These are phyloP conservation scores for Diplocarpon mali DNA, from an alignment of 2,329 filamentous ascomycete genomes.

Conservation along the genomic window DNA sequence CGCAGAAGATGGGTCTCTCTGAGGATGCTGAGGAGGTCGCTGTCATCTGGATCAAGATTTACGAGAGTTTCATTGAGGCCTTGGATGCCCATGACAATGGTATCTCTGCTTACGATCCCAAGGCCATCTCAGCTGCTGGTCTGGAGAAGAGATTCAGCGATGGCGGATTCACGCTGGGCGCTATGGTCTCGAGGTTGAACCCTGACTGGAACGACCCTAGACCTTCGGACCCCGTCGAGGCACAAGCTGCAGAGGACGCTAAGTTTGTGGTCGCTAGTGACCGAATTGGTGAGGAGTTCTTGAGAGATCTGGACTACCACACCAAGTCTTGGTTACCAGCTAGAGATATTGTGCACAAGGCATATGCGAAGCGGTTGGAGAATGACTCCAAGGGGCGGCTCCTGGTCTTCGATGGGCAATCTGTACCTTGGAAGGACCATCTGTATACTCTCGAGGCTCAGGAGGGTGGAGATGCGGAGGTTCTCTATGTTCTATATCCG, in stretches of 20 bases:
- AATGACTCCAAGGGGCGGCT: constrained; percentile 67
- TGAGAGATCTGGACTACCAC: constrained; percentile 68
- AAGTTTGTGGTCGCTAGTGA: constrained; percentile 67
- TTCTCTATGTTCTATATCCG: constrained; percentile 84
- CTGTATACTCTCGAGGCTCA: constrained; percentile 76
- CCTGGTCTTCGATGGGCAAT: constrained; percentile 64
- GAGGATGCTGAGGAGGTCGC: constrained; percentile 56
- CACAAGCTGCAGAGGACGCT: constrained; percentile 67
- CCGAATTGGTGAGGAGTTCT: constrained; percentile 85
- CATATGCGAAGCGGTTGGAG: constrained; percentile 58
- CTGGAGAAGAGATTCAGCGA: constrained; percentile 75
- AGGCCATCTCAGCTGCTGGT: constrained; percentile 55
- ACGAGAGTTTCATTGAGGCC: constrained; percentile 87
- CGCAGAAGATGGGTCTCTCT: constrained; percentile 48
- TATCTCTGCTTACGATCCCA: constrained; percentile 69
- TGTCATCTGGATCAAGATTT: constrained; percentile 77
- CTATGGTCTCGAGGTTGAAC: constrained; percentile 72
- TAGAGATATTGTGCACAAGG: constrained; percentile 62
- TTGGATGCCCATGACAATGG: constrained; percentile 98
- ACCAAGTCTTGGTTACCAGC: constrained; percentile 76
- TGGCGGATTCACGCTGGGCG: constrained; percentile 73
- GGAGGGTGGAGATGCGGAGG: constrained; percentile 39
- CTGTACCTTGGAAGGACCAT: constrained; percentile 94
- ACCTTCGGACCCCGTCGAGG: constrained; percentile 41
- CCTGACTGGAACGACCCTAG: constrained; percentile 63